Evolutionary conservation across 78 protist genomes (phyloP), one percentile per base, ranked within the genome.

Genomic region (Neovahlkampfia damariscottae): DNA sequence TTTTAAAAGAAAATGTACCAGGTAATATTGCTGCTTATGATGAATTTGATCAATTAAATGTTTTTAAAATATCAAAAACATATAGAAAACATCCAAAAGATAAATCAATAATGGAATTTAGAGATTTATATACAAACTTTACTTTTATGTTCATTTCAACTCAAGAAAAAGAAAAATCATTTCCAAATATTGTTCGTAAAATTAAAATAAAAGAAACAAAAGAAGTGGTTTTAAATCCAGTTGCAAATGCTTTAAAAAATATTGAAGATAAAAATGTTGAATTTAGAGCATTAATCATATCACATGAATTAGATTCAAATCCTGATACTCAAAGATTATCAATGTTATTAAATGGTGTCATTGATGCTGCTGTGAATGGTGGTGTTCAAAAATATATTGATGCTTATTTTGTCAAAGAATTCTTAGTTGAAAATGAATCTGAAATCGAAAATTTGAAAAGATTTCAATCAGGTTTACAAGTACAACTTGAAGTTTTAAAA

Each of bases 351-450:
- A 69, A 69, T 28, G 72, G 72, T 30, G 28, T 19, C 68, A 69
- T 69, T 69, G 72, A 69, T 69, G 72, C 72, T 69, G 72, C 72
- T 10, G 19, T 69, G 67, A 69, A 30, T n/a, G 72, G 72, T 30
- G 72, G 72, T 19, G 67, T 69, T 19, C 68, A n/a, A 19, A 69
- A 69, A 28, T 69, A 69, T 19, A 30, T 30, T 19, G 19, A 19
- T 69, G 72, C 72, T 10, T 69, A 31, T 28, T 69, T 69, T 69
- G 19, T 28, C 68, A 19, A 69, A 19, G 19, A 69, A 28, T 69
- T 31, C 19, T n/a, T 69, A 19, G 10, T 19, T n/a, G 19, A 19
- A 28, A 69, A 69, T 19, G 68, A 19, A 19, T 19, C 68, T 19
- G 72, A 69, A 30, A 10, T 69, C 19, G 19, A 19, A 19, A n/a